Evolutionary conservation across 73 alveolate species (phyloP).

Genomic region (Tetrahymena malaccensis): DNA sequence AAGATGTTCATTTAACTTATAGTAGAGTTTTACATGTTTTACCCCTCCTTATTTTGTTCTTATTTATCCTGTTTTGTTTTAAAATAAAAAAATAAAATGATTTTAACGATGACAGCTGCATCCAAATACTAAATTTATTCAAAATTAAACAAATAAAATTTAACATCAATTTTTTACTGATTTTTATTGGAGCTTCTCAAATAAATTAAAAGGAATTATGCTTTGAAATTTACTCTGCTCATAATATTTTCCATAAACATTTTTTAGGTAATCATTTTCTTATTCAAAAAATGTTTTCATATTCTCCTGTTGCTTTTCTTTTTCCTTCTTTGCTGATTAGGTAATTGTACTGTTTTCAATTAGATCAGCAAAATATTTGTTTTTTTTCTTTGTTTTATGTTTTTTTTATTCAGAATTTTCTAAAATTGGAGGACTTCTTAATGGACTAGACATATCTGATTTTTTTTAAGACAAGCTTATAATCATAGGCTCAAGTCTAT

Average conservation of each 20-base stretch:
- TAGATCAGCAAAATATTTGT: background rate
- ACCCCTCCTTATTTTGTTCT: background rate
- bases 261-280: background rate
- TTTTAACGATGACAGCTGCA: too few relatives aligned
- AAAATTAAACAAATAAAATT: background rate
- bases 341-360: background rate
- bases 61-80: background rate
- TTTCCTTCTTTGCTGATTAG: background rate
- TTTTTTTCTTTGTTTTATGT: background rate
- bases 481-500: background rate
- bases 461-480: background rate
- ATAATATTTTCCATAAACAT: background rate
- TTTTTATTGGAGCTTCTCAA: background rate
- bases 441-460: background rate
- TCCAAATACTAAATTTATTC: too few relatives aligned
- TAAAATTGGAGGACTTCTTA: background rate
- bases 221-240: background rate
- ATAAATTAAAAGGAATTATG: background rate
- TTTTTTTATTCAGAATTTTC: background rate
- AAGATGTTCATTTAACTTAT: background rate
- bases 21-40: background rate
- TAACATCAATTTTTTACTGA: background rate
- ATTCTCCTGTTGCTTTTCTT: background rate
- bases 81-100: too few relatives aligned
- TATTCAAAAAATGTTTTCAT: background rate